Evolutionary conservation across 306 rosid species (phyloP).

Genomic region (Prunus salicina): DNA sequence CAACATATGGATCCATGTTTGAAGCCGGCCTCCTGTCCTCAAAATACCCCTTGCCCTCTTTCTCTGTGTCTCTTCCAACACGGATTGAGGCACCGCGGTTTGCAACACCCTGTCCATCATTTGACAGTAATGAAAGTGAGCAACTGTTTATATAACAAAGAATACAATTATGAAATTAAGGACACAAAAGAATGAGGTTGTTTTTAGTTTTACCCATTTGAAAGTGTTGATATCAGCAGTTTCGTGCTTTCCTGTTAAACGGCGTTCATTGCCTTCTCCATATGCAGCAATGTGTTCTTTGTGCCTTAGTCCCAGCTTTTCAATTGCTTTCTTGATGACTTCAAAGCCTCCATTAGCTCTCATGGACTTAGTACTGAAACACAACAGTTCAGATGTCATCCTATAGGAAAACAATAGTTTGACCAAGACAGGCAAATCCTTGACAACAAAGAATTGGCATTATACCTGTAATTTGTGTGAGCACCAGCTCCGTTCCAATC

Average conservation of each 20-base stretch:
- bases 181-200: not conserved
- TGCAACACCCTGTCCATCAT: constrained; percentile 71
- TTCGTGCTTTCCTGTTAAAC: constrained; percentile 85
- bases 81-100: constrained; percentile 95
- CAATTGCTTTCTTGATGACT: constrained; percentile 75
- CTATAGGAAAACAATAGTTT: not conserved
- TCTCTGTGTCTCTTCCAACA: constrained; percentile 97
- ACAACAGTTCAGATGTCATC: not conserved
- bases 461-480: constrained; percentile 89
- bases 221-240: constrained; percentile 83
- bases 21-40: constrained; percentile 98
- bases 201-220: constrained; percentile 62
- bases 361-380: constrained; percentile 76
- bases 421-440: not conserved
- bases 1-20: constrained; percentile 97
- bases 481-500: constrained; percentile 99
- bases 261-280: constrained; percentile 96
- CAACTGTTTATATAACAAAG: not conserved
- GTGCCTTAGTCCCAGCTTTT: constrained; percentile 69
- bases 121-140: not conserved
- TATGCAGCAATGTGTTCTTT: constrained; percentile 84
- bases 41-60: constrained; percentile 85
- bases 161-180: not conserved
- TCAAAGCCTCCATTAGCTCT: constrained; percentile 76
- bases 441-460: not conserved